Base-by-base conservation (phyloP, 768 basidiomycete species). In the Pholiota microspora region DNA sequence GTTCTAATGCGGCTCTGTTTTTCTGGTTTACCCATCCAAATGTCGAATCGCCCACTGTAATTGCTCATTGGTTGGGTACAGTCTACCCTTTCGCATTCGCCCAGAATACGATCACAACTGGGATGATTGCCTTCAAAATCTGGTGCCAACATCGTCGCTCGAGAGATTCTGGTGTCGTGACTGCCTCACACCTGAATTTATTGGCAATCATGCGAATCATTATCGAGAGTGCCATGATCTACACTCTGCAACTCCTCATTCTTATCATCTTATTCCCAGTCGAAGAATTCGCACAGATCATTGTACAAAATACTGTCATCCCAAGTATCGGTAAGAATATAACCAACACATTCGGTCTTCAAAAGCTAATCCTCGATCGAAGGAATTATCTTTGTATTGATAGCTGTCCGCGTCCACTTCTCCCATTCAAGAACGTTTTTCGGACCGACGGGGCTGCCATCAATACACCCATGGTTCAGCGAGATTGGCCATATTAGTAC, bases 361-460 rank as follows among this genome's bases (percentile, higher is more conserved):
- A n/a, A n/a, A n/a, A n/a, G n/a, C n/a, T n/a, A n/a, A n/a, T n/a
- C n/a, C n/a, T n/a, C n/a, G n/a, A n/a, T n/a, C n/a, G 40, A 18
- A 70, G 69, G 69, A 8, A 70, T 68, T 40, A 67, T 68, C 3
- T 70, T 70, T 48, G 66, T 68, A 8, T 45, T 70, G 29, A 67
- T 70, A 23, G 63, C 65, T 8, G 65, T 68, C 2, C 58, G 69
- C 9, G 62, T 68, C 1, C 67, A 70, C 35, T 59, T 67, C 35
- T 57, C 64, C 5, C 51, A 56, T 25, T 60, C 62, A 23, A 58
- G 47, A 23, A 59, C 61, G 4, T 34, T 64, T 13, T 56, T 59
- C 25, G 55, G 47, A 15, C 51, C 51, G 27, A 29, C 50, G 25
- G 59, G 25, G 49, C 50, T 31, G 52, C 64, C 18, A 32, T 54